Evolutionary conservation across 2,329 filamentous ascomycete genomes (phyloP), one percentile per base, ranked within the genome.

Genomic region (Bretziella fagacearum): DNA sequence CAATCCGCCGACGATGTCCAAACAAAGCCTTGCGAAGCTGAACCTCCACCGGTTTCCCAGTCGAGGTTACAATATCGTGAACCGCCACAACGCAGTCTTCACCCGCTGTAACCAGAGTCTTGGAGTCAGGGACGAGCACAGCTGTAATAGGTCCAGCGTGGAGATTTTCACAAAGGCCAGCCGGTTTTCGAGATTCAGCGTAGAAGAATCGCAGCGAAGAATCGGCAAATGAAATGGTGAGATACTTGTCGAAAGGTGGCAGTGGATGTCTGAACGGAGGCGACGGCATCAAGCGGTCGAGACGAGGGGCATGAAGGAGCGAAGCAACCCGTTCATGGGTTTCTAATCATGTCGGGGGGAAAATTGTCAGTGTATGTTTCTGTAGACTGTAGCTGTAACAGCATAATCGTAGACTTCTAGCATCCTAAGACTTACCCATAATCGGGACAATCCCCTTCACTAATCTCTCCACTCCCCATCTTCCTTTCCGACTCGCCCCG

Each of bases 211-310:
- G 81, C 23, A 98, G 74, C 54, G 84, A 93, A 55, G 84, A 84
- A 60, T 98, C 91, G 1, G 84, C 82, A 56, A 93, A 96, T 1
- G 89, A 89, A 89, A 89, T 96, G 63, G 95, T 86, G 54, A 96
- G 73, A 56, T 85, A 94, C 55, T 86, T 86, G 62, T 96, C 87
- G 57, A 85, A 93, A 0, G 89, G 87, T 0, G 87, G 82, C 10
- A 96, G 77, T 56, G 95, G 91, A 35, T 95, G 69, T 17, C 85
- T 74, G 62, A 93, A 85, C 0, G 86, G 78, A 13, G 84, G 82
- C 3, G 85, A 81, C 56, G 82, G 93, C 3, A 96, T 68, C 3
- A 96, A 66, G 11, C 84, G 79, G 57, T 95, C 87, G 6, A 84
- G 70, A 55, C 85, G 91, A 6, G 78, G 66, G 0, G 84, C 81